Evolutionary conservation across 768 basidiomycete genomes (phyloP), one percentile per base, ranked within the genome.

Genomic region (Boletus tylopilopsis): DNA sequence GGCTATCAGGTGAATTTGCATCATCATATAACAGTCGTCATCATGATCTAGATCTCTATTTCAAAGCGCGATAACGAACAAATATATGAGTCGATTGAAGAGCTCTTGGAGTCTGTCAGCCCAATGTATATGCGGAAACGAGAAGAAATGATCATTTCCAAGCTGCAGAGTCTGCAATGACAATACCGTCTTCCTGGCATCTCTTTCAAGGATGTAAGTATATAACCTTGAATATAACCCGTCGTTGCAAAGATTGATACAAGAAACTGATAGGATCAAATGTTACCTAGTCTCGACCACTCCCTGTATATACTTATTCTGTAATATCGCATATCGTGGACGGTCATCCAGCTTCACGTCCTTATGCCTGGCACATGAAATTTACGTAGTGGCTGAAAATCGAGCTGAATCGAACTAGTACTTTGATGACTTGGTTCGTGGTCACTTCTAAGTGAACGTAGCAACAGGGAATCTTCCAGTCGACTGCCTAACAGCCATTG

Each of bases 1-100:
- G 85, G 85, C 4, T 87, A 81, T 60, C 75, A 68, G 63, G 85
- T 84, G 59, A 62, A 69, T 58, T 19, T 22, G 18, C 36, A 39
- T 41, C 41, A 18, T 18, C 34, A 27, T 30, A 32, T n/a, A 32
- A n/a, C 44, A 11, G 15, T n/a, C n/a, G 6, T 39, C 43, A 43
- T 51, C 29, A 35, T 57, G 42, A 62, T 42, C 38, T 25, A 25
- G 49, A 29, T 12, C 40, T 56, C 45, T 46, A 49, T 55, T 48
- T 50, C 42, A 45, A 54, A 66, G 68, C 27, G 58, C 29, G 62
- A 64, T 34, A 58, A 24, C 27, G 62, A 65, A 38, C 52, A 56
- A 49, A 64, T 66, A 9, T 80, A 77, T 49, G 86, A 89, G 64
- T 77, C 76, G 18, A 59, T 87, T 18, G 86, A 87, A 42, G 72